phyloP scores from a whole-genome alignment of 495 filamentous ascomycete genomes.

The Astrocystis sublimbata region DNA sequence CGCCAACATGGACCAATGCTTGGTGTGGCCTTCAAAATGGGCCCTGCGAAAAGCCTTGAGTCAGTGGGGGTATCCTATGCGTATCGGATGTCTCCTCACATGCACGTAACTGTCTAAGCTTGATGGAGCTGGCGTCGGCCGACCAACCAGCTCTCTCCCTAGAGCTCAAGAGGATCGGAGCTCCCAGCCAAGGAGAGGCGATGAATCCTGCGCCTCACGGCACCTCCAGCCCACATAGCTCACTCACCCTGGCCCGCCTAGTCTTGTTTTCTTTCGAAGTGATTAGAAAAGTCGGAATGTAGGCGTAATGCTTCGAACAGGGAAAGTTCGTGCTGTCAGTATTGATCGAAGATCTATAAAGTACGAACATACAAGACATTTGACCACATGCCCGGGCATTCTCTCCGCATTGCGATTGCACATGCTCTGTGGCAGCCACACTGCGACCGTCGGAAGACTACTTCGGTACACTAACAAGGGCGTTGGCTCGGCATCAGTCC shows the following conservation, averaged over 20 bases:
- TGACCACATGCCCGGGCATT: neutral
- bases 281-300: too few species aligned
- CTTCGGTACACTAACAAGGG: neutral
- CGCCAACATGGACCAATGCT: neutral
- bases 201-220: conserved; percentile 18
- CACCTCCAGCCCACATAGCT: neutral
- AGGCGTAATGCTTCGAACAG: neutral
- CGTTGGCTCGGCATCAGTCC: conserved; percentile 15
- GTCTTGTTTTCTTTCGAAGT: neutral
- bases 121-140: conserved; percentile 5
- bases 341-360: neutral
- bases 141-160: conserved; percentile 10
- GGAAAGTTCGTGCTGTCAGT: neutral
- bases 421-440: neutral
- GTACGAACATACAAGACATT: neutral
- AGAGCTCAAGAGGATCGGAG: neutral
- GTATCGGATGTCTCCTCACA: neutral
- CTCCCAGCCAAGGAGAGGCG: neutral
- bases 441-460: too few species aligned
- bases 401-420: neutral
- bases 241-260: neutral
- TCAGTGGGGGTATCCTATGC: neutral
- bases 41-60: conserved; percentile 12
- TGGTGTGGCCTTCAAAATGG: conserved; percentile 12
- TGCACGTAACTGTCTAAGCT: conserved; percentile 11